Evolutionary conservation across 1,139 yeast genomes (phyloP).

Genomic region (Candida labiduridarum): DNA sequence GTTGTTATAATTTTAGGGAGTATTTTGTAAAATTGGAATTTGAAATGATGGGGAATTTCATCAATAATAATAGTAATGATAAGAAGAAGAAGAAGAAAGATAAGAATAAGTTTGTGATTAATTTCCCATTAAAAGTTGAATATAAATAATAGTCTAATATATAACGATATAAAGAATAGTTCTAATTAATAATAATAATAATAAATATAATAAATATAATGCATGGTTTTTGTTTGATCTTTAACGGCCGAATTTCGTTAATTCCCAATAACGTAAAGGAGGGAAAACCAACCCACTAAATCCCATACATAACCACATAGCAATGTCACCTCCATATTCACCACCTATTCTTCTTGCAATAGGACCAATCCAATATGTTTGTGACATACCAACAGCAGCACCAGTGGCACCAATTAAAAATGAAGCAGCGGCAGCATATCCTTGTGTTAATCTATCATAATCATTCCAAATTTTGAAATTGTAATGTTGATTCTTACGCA

Average conservation of each 20-base stretch:
- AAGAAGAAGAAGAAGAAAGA: background rate
- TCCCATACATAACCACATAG: conserved; percentile 79
- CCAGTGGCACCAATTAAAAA: conserved; percentile 71
- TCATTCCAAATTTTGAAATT: conserved; percentile 74
- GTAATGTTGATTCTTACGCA: conserved; percentile 40
- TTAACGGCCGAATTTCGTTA: conserved; percentile 53
- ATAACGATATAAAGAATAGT: no score
- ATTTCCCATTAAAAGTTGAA: conserved; percentile 9
- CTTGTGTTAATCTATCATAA: conserved; percentile 54
- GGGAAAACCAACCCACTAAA: conserved; percentile 71
- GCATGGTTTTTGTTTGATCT: background rate
- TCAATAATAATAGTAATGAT: background rate
- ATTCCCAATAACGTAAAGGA: conserved; percentile 60
- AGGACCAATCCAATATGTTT: conserved; percentile 76
- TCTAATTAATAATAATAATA: background rate
- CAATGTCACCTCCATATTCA: conserved; percentile 71
- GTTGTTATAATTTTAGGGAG: conserved; percentile 33
- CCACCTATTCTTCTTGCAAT: conserved; percentile 62
- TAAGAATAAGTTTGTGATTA: conserved; percentile 7
- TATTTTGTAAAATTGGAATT: conserved; percentile 34
- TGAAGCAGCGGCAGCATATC: conserved; percentile 63
- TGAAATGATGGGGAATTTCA: conserved; percentile 17
- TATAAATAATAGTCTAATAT: background rate
- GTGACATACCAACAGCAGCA: conserved; percentile 83
- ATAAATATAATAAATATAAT: background rate